phyloP scores from a whole-genome alignment of 2,329 filamentous ascomycete species.

The Lachnellula hyalina region DNA sequence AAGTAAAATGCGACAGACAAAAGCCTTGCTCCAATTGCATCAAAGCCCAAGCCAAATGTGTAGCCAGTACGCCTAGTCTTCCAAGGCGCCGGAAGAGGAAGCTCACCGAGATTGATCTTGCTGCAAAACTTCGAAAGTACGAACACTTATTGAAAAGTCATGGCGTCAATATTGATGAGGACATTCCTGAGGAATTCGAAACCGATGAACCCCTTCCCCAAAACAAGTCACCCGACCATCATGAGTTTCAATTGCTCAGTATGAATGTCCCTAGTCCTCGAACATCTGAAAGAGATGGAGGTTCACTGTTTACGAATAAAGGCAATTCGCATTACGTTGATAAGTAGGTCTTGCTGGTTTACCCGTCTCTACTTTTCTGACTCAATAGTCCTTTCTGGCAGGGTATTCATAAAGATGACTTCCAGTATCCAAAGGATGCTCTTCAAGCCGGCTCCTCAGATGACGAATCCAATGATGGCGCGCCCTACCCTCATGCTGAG shows the following conservation, averaged over 20 bases:
- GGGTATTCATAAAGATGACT: constrained; percentile 24
- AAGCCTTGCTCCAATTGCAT: constrained; percentile 30
- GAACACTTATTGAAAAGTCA: constrained; percentile 26
- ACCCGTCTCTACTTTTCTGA: constrained; percentile 1
- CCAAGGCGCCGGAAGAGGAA: constrained; percentile 25
- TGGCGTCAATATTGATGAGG: constrained; percentile 26
- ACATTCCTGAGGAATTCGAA: not conserved
- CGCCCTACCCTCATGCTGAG: constrained; percentile 21
- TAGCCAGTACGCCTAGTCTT: constrained; percentile 22
- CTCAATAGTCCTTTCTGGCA: constrained; percentile 26
- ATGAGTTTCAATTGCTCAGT: not conserved
- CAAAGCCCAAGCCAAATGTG: constrained; percentile 26
- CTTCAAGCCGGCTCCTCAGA: constrained; percentile 27
- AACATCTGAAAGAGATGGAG: constrained; percentile 3
- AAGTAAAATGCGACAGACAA: constrained; percentile 28
- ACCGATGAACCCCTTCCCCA: constrained; percentile 1
- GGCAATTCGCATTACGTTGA: constrained; percentile 26
- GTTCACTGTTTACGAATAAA: constrained; percentile 21
- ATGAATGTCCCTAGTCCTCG: constrained; percentile 2
- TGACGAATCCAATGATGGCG: constrained; percentile 28
- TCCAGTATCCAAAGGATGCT: constrained; percentile 28
- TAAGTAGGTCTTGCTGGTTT: constrained; percentile 16
- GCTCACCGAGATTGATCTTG: constrained; percentile 24
- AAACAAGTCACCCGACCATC: not conserved
- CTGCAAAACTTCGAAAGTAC: constrained; percentile 21